A percentile compares a stretch with the other conserved stretches of the same genome.
Conservation (phyloP, 2,329 filamentous ascomycete species). For the Coniella lustricola region DNA sequence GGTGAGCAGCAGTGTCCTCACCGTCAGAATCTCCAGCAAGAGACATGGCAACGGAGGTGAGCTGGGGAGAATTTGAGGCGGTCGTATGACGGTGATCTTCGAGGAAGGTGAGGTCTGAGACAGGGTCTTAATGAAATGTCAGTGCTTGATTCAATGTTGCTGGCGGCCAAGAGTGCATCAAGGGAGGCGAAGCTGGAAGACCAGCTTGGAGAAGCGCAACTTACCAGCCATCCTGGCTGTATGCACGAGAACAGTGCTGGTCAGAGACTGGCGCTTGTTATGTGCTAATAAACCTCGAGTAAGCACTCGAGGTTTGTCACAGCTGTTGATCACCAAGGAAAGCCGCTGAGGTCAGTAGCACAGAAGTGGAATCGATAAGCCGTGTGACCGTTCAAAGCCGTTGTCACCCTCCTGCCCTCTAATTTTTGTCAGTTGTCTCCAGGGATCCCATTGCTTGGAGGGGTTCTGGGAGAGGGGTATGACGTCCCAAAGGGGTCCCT, state of each 20-base stretch:
- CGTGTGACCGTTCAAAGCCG: background rate
- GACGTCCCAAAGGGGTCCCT: background rate
- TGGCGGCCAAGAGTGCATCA: background rate
- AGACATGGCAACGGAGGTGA: conserved; percentile 24
- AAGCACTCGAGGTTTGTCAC: background rate
- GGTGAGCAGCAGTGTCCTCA: conserved; percentile 25
- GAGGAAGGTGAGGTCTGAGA: conserved; percentile 21
- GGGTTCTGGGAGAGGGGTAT: conserved; percentile 3
- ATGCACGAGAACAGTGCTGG: background rate
- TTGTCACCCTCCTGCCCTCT: conserved; percentile 7
- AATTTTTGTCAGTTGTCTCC: conserved; percentile 11
- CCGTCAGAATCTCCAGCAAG: conserved; percentile 31
- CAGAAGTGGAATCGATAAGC: background rate
- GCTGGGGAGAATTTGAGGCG: conserved; percentile 29
- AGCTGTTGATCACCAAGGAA: background rate
- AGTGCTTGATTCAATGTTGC: background rate
- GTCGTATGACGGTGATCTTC: conserved; percentile 25
- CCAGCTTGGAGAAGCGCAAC: background rate
- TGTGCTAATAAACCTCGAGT: background rate
- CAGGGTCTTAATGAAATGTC: background rate
- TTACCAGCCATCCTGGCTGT: conserved; percentile 18
- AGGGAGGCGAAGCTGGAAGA: conserved; percentile 1
- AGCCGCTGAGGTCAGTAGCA: too few species aligned
- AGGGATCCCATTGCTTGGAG: conserved; percentile 6
- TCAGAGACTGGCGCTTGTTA: background rate